Base-by-base conservation (phyloP, 2,329 filamentous ascomycete genomes). In the Neopestalotiopsis clavispora region DNA sequence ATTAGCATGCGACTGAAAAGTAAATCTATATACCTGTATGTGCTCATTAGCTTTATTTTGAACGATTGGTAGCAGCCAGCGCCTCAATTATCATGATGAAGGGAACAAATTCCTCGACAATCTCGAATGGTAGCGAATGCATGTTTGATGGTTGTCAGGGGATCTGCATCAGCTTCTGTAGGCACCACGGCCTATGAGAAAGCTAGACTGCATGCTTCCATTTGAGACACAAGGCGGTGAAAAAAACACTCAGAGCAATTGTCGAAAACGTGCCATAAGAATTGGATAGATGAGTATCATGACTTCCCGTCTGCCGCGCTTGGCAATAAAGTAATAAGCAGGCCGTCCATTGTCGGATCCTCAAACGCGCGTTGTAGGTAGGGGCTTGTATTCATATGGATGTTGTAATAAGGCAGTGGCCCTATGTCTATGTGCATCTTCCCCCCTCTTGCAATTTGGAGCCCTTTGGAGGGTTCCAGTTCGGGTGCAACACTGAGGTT, bases 401-500 rank as follows among this genome's bases (percentile, higher is more conserved):
- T 32, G 42, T 66, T 34, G 42, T 56, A 49, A 57, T 57, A 40
- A 62, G 32, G 63, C 32, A 38, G 14, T 17, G 59, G 17, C 7
- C 45, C 7, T 52, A 20, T 23, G 45, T 52, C n/a, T 52, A 17
- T 23, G 45, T 52, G 45, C 45, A 52, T 40, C 59, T 62, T 34
- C 32, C 14, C 34, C 30, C n/a, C 13, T 67, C 32, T 32, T 52
- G 30, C 20, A 60, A 45, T 49, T n/a, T 67, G 52, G 49, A 49
- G 65, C 57, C 65, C 60, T 60, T 52, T 60, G 10, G 30, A n/a
- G 17, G 30, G 52, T 30, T 23, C 65, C 65, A 32, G 34, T 42
- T 45, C 34, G 32, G 38, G 56, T 67, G 56, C 52, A 59, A 61
- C 65, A 17, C 23, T 60, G 65, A 61, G 20, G 65, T 67, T 67